A percentile compares a stretch with the other conserved stretches of the same genome.
Conservation (phyloP, 495 filamentous ascomycete species). For the Aspergillus nanangensis region DNA sequence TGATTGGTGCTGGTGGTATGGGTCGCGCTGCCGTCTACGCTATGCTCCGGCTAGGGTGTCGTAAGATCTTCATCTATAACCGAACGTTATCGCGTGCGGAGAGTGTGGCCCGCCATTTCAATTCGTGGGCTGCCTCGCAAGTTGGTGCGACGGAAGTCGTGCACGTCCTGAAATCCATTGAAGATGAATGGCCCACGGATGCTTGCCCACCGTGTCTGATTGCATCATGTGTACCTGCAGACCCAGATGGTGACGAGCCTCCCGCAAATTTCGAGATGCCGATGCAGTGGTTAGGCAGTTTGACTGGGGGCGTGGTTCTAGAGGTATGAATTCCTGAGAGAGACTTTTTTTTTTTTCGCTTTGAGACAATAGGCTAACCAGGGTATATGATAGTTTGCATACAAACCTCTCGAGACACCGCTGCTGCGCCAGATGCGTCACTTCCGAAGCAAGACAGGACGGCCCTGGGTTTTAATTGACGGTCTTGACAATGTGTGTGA, state of each 20-base stretch:
- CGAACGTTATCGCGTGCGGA: constrained; percentile 58
- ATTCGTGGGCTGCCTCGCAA: constrained; percentile 48
- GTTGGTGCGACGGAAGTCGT: constrained; percentile 48
- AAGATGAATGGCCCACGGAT: constrained; percentile 60
- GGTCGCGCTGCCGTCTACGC: constrained; percentile 76
- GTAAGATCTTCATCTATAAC: constrained; percentile 76
- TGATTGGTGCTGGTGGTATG: constrained; percentile 81
- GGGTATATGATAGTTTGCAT: constrained; percentile 50
- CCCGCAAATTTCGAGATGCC: constrained; percentile 75
- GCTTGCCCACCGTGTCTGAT: constrained; percentile 69
- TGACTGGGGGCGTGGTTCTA: constrained; percentile 75
- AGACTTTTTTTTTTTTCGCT: not conserved
- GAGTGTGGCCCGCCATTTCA: constrained; percentile 70
- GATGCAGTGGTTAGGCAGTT: constrained; percentile 65
- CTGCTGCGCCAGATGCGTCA: constrained; percentile 60
- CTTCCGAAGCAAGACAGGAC: constrained; percentile 54
- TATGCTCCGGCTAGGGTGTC: constrained; percentile 71
- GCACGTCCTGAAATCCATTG: constrained; percentile 53
- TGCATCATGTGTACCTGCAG: constrained; percentile 70
- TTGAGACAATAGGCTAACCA: not conserved
- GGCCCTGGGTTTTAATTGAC: constrained; percentile 74
- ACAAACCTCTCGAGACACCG: constrained; percentile 69
- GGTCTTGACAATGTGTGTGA: constrained; percentile 75
- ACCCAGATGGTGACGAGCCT: constrained; percentile 55
- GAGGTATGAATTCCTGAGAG: constrained; percentile 44